These are phyloP conservation scores for Hyaloscypha finlandica DNA, from an alignment of 495 filamentous ascomycete species.

Conservation along the genomic window DNA sequence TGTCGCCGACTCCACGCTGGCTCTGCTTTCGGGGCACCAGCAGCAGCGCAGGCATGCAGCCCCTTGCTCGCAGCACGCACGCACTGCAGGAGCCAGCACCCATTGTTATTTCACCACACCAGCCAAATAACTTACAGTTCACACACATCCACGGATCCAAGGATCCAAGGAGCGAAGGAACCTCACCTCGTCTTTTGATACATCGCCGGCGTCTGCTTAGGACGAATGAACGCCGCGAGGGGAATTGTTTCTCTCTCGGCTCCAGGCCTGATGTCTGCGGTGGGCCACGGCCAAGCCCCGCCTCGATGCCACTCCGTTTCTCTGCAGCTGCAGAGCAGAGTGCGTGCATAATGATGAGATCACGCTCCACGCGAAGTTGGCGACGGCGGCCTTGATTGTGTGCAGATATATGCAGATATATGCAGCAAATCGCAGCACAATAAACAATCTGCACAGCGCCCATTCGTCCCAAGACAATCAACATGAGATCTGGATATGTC, in stretches of 20 bases:
- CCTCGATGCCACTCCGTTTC: neutral
- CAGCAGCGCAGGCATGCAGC: neutral
- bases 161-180: neutral
- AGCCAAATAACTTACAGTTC: neutral
- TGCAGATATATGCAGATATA: slow-evolving; percentile 7
- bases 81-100: too few species aligned
- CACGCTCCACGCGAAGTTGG: neutral
- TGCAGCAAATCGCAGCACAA: slow-evolving; percentile 8
- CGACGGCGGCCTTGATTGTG: neutral
- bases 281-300: neutral
- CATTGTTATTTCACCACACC: neutral
- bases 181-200: slow-evolving; percentile 2
- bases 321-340: neutral
- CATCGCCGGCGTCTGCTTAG: neutral
- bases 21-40: neutral
- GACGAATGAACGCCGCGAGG: neutral
- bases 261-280: neutral
- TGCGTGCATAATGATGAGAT: slow-evolving; percentile 1
- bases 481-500: slow-evolving; percentile 15
- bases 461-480: slow-evolving; percentile 8
- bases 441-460: slow-evolving; percentile 3
- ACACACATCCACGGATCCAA: neutral
- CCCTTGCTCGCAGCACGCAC: too few species aligned
- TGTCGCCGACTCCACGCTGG: neutral
- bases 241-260: slow-evolving; percentile 1